These are phyloP conservation scores for Emmonsia crescens DNA, from an alignment of 2,329 filamentous ascomycete species.

Conservation along the genomic window DNA sequence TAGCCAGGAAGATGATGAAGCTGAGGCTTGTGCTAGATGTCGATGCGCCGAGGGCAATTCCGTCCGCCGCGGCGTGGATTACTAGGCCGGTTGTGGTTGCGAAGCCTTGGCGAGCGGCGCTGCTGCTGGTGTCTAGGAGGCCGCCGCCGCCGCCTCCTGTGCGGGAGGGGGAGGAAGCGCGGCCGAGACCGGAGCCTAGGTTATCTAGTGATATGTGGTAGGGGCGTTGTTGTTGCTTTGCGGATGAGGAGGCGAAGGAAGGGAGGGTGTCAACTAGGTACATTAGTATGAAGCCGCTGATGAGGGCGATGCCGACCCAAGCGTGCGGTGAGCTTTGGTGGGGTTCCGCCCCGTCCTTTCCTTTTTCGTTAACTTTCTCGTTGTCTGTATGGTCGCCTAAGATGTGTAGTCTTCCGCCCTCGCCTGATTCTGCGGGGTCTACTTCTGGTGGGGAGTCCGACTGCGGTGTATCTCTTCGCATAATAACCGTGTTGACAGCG, in stretches of 20 bases:
- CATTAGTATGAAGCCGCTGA: conserved; percentile 90
- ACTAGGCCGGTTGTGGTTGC: conserved; percentile 91
- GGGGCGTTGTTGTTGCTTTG: conserved; percentile 55
- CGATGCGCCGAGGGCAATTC: conserved; percentile 89
- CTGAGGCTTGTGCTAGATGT: conserved; percentile 68
- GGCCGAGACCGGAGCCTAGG: conserved; percentile 48
- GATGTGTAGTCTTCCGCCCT: background rate
- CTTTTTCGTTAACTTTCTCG: conserved; percentile 15
- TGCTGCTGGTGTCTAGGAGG: conserved; percentile 23
- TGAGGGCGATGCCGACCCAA: conserved; percentile 78
- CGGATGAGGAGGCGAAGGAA: conserved; percentile 55
- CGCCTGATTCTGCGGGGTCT: background rate
- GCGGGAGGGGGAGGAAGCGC: conserved; percentile 30
- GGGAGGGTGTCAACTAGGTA: conserved; percentile 86
- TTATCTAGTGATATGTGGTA: conserved; percentile 85
- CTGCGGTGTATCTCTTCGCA: conserved; percentile 6
- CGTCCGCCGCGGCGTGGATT: conserved; percentile 89
- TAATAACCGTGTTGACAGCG: background rate
- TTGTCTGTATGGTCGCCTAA: background rate
- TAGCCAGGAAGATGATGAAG: conserved; percentile 87
- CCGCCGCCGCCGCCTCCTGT: conserved; percentile 21
- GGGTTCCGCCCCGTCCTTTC: conserved; percentile 34
- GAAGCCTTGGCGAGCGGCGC: conserved; percentile 37
- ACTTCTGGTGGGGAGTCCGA: background rate
- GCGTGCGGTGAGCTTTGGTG: conserved; percentile 48